phyloP scores from a whole-genome alignment of 345 rosid genomes.

The Anacardium occidentale region DNA sequence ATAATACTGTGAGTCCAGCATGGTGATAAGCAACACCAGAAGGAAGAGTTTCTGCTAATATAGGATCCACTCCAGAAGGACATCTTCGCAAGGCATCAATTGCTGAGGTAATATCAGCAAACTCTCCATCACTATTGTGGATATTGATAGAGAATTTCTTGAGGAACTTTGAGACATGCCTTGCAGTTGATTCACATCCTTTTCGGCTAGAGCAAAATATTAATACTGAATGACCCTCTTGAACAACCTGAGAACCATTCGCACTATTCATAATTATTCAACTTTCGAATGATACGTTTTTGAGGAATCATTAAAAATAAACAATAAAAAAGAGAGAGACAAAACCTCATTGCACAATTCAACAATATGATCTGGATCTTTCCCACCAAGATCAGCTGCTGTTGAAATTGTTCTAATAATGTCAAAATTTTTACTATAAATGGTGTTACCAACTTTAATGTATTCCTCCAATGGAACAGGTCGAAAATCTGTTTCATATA shows the following conservation, averaged over 20 bases:
- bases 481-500: conserved; percentile 90
- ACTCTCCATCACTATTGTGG: conserved; percentile 52
- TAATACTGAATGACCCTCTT: conserved; percentile 90
- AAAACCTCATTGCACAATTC: conserved; percentile 91
- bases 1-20: conserved; percentile 94
- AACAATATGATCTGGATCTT: conserved; percentile 94
- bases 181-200: conserved; percentile 98
- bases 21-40: conserved; percentile 98
- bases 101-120: conserved; percentile 62
- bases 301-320: background rate
- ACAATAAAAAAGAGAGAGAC: conserved; percentile 8
- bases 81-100: conserved; percentile 73
- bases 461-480: conserved; percentile 94
- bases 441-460: conserved; percentile 83
- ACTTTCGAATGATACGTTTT: conserved; percentile 8
- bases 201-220: conserved; percentile 97
- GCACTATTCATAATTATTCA: conserved; percentile 11
- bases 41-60: conserved; percentile 86
- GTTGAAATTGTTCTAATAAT: conserved; percentile 69
- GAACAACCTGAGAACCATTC: conserved; percentile 65
- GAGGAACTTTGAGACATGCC: conserved; percentile 75
- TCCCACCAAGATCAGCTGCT: conserved; percentile 75
- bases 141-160: conserved; percentile 47
- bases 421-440: conserved; percentile 78
- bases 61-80: conserved; percentile 90